phyloP scores from a whole-genome alignment of 1,139 yeast genomes.

The Kurtzmaniella quercitrusa region DNA sequence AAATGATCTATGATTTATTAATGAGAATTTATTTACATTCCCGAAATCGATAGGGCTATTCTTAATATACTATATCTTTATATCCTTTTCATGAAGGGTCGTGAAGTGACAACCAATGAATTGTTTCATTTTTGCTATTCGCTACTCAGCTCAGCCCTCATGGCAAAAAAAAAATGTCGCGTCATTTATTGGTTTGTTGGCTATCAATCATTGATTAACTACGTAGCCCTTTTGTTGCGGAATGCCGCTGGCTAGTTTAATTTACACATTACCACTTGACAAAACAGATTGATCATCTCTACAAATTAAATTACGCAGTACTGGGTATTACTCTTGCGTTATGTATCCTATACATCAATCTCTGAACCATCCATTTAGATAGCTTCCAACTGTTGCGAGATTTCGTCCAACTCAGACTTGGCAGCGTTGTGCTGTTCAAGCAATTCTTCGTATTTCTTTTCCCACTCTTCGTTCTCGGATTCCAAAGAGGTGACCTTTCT shows the following conservation, averaged over 20 bases:
- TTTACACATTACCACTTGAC: too few relatives aligned
- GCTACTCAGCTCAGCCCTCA: too few relatives aligned
- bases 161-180: background rate
- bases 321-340: conserved; percentile 6
- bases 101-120: too few relatives aligned
- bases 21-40: too few relatives aligned
- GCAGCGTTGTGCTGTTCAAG: conserved; percentile 76
- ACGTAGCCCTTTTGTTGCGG: too few relatives aligned
- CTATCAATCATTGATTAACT: too few relatives aligned
- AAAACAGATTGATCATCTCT: conserved; percentile 1
- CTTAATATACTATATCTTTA: too few relatives aligned
- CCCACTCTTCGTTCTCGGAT: conserved; percentile 88
- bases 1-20: too few relatives aligned
- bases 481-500: conserved; percentile 92
- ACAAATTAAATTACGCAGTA: conserved; percentile 2
- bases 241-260: too few relatives aligned
- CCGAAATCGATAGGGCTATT: too few relatives aligned
- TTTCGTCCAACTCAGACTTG: conserved; percentile 89
- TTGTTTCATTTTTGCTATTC: too few relatives aligned
- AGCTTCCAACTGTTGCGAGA: conserved; percentile 88
- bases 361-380: conserved; percentile 38
- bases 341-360: conserved; percentile 3
- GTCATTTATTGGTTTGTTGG: background rate
- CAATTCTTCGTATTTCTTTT: conserved; percentile 87
- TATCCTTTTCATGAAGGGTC: too few relatives aligned